These are phyloP conservation scores for Plectosphaerella cucumerina DNA, from an alignment of 2,329 filamentous ascomycete genomes.

Conservation along the genomic window DNA sequence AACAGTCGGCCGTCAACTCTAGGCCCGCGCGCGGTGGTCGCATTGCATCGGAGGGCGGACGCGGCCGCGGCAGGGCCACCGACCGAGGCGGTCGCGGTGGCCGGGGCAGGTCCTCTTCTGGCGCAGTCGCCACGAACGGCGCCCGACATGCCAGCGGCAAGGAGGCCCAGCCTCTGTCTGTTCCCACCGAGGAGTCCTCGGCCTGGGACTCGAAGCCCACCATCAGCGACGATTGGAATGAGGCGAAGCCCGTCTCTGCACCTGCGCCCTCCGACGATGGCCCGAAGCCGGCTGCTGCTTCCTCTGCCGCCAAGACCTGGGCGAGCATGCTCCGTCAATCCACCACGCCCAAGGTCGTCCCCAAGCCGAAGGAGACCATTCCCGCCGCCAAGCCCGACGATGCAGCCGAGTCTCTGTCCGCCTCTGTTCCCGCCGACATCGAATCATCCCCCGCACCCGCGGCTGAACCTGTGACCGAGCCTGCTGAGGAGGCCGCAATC, in stretches of 20 bases:
- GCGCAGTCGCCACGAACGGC: conserved; percentile 55
- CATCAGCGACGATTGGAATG: conserved; percentile 32
- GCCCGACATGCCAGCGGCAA: conserved; percentile 44
- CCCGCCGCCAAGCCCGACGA: conserved; percentile 41
- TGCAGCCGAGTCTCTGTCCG: conserved; percentile 33
- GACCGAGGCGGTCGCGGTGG: conserved; percentile 60
- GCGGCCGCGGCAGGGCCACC: conserved; percentile 57
- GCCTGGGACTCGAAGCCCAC: conserved; percentile 53
- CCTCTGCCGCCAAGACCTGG: conserved; percentile 57
- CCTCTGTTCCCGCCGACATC: conserved; percentile 18
- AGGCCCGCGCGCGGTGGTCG: conserved; percentile 58
- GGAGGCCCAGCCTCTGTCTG: conserved; percentile 52
- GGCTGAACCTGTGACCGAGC: conserved; percentile 26
- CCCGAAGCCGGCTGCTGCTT: conserved; percentile 28
- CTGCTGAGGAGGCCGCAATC: conserved; percentile 25
- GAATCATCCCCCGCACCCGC: conserved; percentile 26
- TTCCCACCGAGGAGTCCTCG: conserved; percentile 66
- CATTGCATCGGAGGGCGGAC: conserved; percentile 55
- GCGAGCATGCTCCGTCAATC: conserved; percentile 69
- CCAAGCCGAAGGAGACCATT: conserved; percentile 46
- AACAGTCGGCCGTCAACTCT: conserved; percentile 36
- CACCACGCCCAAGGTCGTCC: conserved; percentile 51
- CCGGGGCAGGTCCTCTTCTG: conserved; percentile 56
- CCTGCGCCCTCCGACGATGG: conserved; percentile 28
- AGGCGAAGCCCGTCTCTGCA: conserved; percentile 23